phyloP scores from a whole-genome alignment of 495 filamentous ascomycete species.

The Usnea hakonensis region DNA sequence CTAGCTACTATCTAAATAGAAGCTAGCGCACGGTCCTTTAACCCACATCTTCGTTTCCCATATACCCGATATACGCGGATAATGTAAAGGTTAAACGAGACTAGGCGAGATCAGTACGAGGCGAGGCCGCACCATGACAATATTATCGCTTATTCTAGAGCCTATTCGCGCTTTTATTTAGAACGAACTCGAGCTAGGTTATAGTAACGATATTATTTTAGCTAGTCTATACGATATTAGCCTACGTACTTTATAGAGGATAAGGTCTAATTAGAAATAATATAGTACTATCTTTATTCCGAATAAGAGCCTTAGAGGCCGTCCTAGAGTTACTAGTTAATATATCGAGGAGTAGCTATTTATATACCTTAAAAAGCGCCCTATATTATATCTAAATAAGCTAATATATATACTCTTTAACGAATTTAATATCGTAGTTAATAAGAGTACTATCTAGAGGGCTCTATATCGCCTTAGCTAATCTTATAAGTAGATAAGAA shows the following conservation, averaged over 20 bases:
- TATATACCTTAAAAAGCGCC: not conserved
- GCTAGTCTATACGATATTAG: not conserved
- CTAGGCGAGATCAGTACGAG: no score
- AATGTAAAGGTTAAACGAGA: no score
- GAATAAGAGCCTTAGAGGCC: not conserved
- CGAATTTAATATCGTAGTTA: not conserved
- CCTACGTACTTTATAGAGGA: not conserved
- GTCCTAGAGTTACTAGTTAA: not conserved
- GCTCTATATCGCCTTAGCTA: not conserved
- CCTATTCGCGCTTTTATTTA: not conserved
- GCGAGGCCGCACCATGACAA: no score
- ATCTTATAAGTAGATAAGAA: not conserved
- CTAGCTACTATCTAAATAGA: no score
- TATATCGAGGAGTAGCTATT: not conserved
- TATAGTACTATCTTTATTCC: not conserved
- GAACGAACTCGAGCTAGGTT: not conserved
- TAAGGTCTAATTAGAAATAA: not conserved
- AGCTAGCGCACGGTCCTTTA: no score
- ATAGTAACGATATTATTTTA: not conserved
- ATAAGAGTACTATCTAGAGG: not conserved
- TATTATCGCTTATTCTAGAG: not conserved
- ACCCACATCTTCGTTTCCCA: no score
- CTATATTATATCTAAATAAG: not conserved
- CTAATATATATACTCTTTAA: not conserved
- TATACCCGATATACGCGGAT: no score